Evolutionary conservation across 2,329 filamentous ascomycete genomes (phyloP), one percentile per base, ranked within the genome.

Genomic region (Leptographium galeiforme): DNA sequence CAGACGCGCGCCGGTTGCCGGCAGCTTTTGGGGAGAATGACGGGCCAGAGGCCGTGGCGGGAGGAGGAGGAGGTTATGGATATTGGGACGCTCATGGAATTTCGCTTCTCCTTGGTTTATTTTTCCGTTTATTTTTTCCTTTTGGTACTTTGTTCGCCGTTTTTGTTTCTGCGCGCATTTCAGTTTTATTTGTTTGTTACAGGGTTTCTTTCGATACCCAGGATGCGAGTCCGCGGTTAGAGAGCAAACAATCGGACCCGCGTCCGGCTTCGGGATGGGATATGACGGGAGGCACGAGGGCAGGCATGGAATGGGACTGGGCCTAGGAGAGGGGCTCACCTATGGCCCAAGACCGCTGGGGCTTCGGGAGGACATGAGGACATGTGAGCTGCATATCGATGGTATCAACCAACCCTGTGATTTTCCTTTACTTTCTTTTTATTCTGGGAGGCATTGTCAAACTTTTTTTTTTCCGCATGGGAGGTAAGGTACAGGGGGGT

Each of bases 171-270:
- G 36, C 46, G 32, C 30, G 33, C 39, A 16, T 34, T 40, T 54
- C 19, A 39, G 40, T 32, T 10, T 49, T 54, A 48, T 16, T 38
- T 50, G 40, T 48, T 44, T 40, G 18, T 46, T 30, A 44, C n/a
- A 54, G 53, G 50, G 52, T 53, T 55, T 56, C 39, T 49, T 43
- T 53, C 50, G 38, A 57, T 33, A 43, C 48, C 30, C 44, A 44
- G 50, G 56, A 53, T 54, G 54, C 56, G 52, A 56, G 54, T 56
- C 52, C 41, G 18, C 44, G 54, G 51, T 48, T 55, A 56, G 53
- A 58, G 53, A 56, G 48, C 50, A 18, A 43, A 54, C 36, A 41
- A 53, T 46, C 33, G 56, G 56, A 54, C 56, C 51, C 56, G 30
- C 56, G 56, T 56, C 54, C 56, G 19, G 43, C 33, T 25, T 39